These are phyloP conservation scores for Helianthus tuberosus DNA, from an alignment of 129 eudicot genomes.

Conservation along the genomic window DNA sequence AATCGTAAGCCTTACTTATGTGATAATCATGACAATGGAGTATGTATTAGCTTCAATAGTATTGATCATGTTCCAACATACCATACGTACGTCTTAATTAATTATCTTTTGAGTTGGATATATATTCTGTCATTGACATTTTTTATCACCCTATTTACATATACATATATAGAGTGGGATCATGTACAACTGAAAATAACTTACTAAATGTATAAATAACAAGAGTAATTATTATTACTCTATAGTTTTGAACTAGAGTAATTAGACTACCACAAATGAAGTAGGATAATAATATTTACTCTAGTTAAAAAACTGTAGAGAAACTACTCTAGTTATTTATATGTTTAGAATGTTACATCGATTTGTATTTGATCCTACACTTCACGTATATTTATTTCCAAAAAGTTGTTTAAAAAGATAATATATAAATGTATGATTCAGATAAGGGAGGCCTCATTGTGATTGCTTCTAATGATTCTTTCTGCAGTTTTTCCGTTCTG, in stretches of 20 bases:
- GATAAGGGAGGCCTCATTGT: not conserved
- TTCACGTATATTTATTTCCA: not conserved
- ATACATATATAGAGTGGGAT: no score
- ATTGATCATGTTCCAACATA: not conserved
- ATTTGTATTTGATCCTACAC: no score
- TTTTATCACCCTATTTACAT: not conserved
- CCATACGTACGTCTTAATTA: not conserved
- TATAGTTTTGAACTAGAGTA: no score
- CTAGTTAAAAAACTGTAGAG: no score
- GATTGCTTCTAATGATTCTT: not conserved
- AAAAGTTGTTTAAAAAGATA: not conserved
- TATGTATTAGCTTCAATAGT: not conserved
- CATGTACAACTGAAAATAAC: no score
- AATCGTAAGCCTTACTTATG: not conserved
- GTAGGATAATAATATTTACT: no score
- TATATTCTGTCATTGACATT: not conserved
- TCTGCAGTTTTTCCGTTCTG: not conserved
- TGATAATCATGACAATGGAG: not conserved
- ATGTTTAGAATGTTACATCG: no score
- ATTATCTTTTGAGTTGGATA: not conserved
- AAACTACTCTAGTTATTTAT: no score
- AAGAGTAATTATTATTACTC: no score
- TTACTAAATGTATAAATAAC: no score
- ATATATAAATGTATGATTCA: not conserved
- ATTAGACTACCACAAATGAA: no score